Evolutionary conservation across 2,329 filamentous ascomycete species (phyloP).

Genomic region (Verticillium nubilum): DNA sequence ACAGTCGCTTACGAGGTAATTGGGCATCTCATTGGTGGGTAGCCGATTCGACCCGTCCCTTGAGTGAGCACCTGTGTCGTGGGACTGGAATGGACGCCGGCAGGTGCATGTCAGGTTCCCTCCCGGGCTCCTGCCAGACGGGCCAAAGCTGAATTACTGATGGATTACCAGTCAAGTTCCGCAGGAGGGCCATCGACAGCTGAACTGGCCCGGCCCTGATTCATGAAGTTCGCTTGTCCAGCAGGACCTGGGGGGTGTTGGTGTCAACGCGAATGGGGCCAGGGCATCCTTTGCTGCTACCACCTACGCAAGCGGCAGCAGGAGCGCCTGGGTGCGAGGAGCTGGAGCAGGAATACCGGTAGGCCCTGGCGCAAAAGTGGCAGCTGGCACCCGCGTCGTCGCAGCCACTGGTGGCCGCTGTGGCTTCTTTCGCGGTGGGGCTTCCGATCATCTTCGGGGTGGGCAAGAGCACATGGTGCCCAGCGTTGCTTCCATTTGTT

Average conservation of each 20-base stretch:
- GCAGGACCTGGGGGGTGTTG: no score
- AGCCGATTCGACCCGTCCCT: background rate
- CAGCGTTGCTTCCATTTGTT: background rate
- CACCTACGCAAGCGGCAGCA: no score
- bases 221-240: no score
- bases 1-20: background rate
- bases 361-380: background rate
- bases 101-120: background rate
- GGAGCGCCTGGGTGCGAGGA: background rate
- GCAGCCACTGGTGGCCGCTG: background rate
- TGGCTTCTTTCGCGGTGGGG: background rate
- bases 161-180: no score
- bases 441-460: conserved; percentile 2
- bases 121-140: background rate
- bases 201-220: no score
- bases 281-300: no score
- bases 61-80: conserved; percentile 1
- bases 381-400: background rate
- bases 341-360: background rate
- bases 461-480: background rate
- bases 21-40: background rate
- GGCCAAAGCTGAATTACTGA: no score
- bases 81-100: background rate
- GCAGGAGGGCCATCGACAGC: no score
- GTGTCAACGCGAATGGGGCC: no score